phyloP scores from a whole-genome alignment of 1,284 basidiomycete species.

The Ceratobasidium sp. region DNA sequence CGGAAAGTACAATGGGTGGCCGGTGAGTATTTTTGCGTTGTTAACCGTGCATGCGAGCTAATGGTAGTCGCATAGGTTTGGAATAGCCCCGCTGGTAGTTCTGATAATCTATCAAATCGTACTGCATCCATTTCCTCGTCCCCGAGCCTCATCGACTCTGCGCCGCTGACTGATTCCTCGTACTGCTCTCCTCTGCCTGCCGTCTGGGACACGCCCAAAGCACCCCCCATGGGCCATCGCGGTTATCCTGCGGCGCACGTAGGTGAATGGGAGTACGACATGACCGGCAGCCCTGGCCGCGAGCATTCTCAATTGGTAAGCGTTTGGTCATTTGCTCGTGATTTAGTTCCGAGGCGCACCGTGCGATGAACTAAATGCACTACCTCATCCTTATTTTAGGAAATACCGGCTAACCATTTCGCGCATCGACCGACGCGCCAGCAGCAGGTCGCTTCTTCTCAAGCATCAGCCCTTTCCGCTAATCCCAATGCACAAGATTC shows the following conservation, averaged over 20 bases:
- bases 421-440: constrained; percentile 59
- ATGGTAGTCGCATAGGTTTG: constrained; percentile 62
- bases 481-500: constrained; percentile 38
- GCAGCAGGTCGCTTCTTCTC: constrained; percentile 58
- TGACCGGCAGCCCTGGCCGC: constrained; percentile 41
- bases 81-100: constrained; percentile 61
- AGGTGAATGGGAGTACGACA: constrained; percentile 66
- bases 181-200: constrained; percentile 23
- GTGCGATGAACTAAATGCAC: neutral
- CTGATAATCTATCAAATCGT: constrained; percentile 58
- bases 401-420: constrained; percentile 30
- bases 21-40: constrained; percentile 60
- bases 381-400: constrained; percentile 16
- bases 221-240: constrained; percentile 8
- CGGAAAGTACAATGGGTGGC: constrained; percentile 66
- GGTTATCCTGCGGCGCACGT: constrained; percentile 55
- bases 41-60: constrained; percentile 36
- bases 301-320: constrained; percentile 61
- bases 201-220: constrained; percentile 31
- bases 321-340: constrained; percentile 44
- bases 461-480: constrained; percentile 51
- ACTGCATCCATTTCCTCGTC: constrained; percentile 72
- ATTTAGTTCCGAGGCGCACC: constrained; percentile 18
- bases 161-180: constrained; percentile 50
- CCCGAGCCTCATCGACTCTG: constrained; percentile 63